Base-by-base conservation (phyloP, 768 basidiomycete species). In the Boletellus sp. region DNA sequence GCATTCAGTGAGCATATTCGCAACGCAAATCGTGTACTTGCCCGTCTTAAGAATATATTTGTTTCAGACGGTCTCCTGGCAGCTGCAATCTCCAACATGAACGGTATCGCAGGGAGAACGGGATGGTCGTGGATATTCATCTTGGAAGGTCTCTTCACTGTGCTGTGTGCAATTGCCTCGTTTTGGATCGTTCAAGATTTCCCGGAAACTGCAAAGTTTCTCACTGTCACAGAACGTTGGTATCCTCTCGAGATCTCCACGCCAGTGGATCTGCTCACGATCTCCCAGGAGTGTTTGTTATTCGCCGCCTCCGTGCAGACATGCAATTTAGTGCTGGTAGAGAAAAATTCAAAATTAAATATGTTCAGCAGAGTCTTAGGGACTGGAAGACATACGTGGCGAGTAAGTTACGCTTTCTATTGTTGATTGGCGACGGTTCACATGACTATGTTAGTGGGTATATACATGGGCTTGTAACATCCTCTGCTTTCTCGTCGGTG, bases 171-270 rank as follows among this genome's bases (percentile, higher is more conserved):
- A 9, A 44, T 79, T 8, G 72, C 72, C 3, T 85, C 86, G 0
- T 90, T 78, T 70, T 90, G 82, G 78, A 66, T 90, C 42, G 77
- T 92, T 19, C 78, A 85, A 57, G 87, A 90, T 65, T 90, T 90
- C 63, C 87, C 89, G 2, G 85, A 87, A 47, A 81, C 75, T 0
- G 85, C 87, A 1, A 82, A 74, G 51, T 91, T 90, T 66, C 70
- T 91, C 34, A 79, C 74, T 7, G 76, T 81, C 31, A 64, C 74
- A 28, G 89, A 90, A 63, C 75, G 83, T 78, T 62, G 42, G 72
- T 70, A 13, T 23, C 19, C 31, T 19, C n/a, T 36, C 23, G 19
- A 6, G n/a, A 19, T 26, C 22, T 23, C 16, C 11, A 34, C 10
- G 3, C 17, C 16, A 17, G 17, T 38, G 16, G 10, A 19, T 35